Evolutionary conservation across 768 basidiomycete genomes (phyloP).

Genomic region (Russula olivacea): DNA sequence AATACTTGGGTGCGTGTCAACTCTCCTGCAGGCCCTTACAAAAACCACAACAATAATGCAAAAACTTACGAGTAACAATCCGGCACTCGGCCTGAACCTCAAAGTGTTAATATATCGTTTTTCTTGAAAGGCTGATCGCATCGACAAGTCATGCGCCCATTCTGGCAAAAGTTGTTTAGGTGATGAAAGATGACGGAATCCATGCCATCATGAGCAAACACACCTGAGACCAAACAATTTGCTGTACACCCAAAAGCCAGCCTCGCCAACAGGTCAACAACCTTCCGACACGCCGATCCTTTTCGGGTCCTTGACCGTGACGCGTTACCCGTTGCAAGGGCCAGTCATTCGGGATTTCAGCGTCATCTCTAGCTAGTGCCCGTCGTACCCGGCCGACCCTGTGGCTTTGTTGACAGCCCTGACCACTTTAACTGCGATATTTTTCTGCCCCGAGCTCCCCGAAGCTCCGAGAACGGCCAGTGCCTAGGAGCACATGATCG

Average conservation of each 20-base stretch:
- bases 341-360: slow-evolving; percentile 84
- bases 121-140: slow-evolving; percentile 87
- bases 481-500: too few species aligned
- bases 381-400: slow-evolving; percentile 88
- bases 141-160: slow-evolving; percentile 87
- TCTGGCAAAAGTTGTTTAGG: slow-evolving; percentile 41
- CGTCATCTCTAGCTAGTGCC: slow-evolving; percentile 85
- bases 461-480: too few species aligned
- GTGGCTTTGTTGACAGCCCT: slow-evolving; percentile 71
- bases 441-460: slow-evolving; percentile 69
- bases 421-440: slow-evolving; percentile 71
- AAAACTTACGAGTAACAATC: slow-evolving; percentile 84
- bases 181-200: not conserved
- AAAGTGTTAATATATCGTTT: slow-evolving; percentile 88
- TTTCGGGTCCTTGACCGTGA: slow-evolving; percentile 83
- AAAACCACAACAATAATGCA: not conserved
- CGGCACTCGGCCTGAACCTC: slow-evolving; percentile 95
- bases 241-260: slow-evolving; percentile 90
- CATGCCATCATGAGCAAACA: slow-evolving; percentile 27
- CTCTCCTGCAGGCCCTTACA: not conserved
- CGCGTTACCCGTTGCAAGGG: slow-evolving; percentile 78
- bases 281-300: slow-evolving; percentile 85
- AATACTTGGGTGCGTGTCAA: slow-evolving; percentile 46
- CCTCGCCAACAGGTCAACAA: slow-evolving; percentile 88
- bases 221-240: slow-evolving; percentile 84